Base-by-base conservation (phyloP, 2,329 filamentous ascomycete genomes). In the Taxawa tesnikishii region DNA sequence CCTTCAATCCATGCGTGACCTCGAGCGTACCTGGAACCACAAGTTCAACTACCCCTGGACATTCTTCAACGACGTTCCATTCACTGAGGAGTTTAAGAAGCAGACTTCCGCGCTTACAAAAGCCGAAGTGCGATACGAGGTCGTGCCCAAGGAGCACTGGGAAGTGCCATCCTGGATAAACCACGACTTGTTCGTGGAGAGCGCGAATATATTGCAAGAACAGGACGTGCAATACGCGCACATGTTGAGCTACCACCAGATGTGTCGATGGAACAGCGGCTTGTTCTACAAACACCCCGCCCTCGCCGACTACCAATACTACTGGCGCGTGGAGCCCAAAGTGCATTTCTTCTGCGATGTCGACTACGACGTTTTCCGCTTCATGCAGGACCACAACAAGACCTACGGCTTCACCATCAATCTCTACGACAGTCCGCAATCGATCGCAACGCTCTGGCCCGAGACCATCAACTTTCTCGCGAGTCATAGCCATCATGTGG, bases 21-120 rank as follows among this genome's bases (percentile, higher is more conserved):
- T 98, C 38, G 90, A 98, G 62, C 67, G 80, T 43, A 96, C 88
- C 1, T 98, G 87, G 85, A 98, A 98, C 51, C 68, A 75, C 67
- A 98, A 98, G 54, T 98, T 96, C 73, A 98, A 98, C 65, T 98
- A 98, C 53, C 90, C 90, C 0, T 98, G 90, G 84, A 94, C 85
- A 6, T 98, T 98, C 57, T 92, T 98, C 70, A 98, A 98, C 60
- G 88, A 98, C 51, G 78, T 83, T 32, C 83, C 83, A 11, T 98
- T 98, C 51, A 78, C 80, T 3, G 81, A 90, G 11, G 87, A 96
- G 48, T 98, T 98, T 65, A 96, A 92, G 62, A 65, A 64, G 48
- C 74, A 71, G 56, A 96, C 87, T 1, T 67, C 70, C 40, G 83
- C 77, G 16, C 77, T 73, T 31, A 96, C 88, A 12, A 94, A 93